A percentile compares a stretch with the other conserved stretches of the same genome.
phyloP scores from a whole-genome alignment of 2,329 filamentous ascomycete species.

The Colletotrichum sp. region DNA sequence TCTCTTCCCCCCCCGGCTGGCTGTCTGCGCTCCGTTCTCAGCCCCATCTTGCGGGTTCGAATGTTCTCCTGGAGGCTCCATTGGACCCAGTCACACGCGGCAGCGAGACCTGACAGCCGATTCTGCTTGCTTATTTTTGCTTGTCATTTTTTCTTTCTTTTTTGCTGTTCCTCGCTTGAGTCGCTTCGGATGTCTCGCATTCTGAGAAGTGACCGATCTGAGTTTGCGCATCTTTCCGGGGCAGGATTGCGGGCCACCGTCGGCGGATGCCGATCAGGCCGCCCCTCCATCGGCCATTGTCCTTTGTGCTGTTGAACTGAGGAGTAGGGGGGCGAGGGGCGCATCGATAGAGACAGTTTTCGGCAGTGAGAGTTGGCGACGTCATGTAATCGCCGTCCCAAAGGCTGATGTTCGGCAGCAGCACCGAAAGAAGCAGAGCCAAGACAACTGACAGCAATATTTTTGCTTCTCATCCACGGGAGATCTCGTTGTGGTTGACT shows the following conservation, averaged over 20 bases:
- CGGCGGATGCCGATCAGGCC: background rate
- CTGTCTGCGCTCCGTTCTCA: background rate
- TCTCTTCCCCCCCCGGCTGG: background rate
- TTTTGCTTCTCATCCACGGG: background rate
- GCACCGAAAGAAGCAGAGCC: background rate
- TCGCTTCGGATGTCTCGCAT: background rate
- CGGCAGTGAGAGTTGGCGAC: background rate
- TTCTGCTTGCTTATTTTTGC: background rate
- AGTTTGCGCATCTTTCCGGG: background rate
- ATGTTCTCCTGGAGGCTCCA: background rate
- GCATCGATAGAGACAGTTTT: background rate
- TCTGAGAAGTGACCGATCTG: conserved; percentile 7
- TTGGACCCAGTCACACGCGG: background rate
- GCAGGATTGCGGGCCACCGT: background rate
- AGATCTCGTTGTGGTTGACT: background rate
- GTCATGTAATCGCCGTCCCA: background rate
- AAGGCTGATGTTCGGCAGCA: background rate
- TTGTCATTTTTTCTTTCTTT: background rate
- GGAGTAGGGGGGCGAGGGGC: background rate
- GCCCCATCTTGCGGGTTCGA: background rate
- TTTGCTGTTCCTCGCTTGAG: background rate
- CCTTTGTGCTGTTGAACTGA: background rate
- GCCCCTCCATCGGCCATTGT: background rate
- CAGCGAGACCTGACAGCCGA: background rate
- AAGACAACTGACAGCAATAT: background rate